Percentiles rank a stretch among this genome's conserved stretches.
phyloP scores from a whole-genome alignment of 768 basidiomycete genomes.

The Dendrothele bispora region DNA sequence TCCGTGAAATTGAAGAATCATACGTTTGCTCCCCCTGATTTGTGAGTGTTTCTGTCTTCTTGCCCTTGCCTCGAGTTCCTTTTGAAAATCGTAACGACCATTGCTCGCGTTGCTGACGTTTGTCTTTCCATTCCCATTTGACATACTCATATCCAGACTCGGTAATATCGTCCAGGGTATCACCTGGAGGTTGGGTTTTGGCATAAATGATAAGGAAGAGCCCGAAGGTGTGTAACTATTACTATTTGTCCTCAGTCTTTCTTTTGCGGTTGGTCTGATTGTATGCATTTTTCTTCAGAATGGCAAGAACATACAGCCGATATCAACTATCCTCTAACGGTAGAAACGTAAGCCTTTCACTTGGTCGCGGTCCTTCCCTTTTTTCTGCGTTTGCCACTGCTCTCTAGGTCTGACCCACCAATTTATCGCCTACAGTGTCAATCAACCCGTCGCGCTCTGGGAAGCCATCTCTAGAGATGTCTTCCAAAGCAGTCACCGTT shows the following conservation, averaged over 20 bases:
- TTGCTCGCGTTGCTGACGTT: slow-evolving; percentile 1
- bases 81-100: no score
- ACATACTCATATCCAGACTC: slow-evolving; percentile 34
- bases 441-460: slow-evolving; percentile 59
- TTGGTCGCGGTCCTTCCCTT: neutral
- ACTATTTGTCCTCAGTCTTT: no score
- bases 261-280: neutral
- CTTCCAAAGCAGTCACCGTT: slow-evolving; percentile 4
- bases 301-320: slow-evolving; percentile 60
- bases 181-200: slow-evolving; percentile 63
- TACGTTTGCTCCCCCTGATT: slow-evolving; percentile 57
- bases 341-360: slow-evolving; percentile 40
- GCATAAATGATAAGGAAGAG: slow-evolving; percentile 47
- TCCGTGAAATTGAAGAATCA: slow-evolving; percentile 57
- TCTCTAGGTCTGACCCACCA: neutral
- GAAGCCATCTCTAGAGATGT: slow-evolving; percentile 37
- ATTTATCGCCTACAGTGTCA: slow-evolving; percentile 51
- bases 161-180: slow-evolving; percentile 59
- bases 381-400: neutral
- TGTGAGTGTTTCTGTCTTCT: slow-evolving; percentile 36
- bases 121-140: slow-evolving; percentile 2
- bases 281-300: slow-evolving; percentile 32
- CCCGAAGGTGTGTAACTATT: slow-evolving; percentile 49
- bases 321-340: slow-evolving; percentile 50
- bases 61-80: no score